Evolutionary conservation across 1,284 basidiomycete genomes (phyloP), one percentile per base, ranked within the genome.

Genomic region (Puccinia horiana): DNA sequence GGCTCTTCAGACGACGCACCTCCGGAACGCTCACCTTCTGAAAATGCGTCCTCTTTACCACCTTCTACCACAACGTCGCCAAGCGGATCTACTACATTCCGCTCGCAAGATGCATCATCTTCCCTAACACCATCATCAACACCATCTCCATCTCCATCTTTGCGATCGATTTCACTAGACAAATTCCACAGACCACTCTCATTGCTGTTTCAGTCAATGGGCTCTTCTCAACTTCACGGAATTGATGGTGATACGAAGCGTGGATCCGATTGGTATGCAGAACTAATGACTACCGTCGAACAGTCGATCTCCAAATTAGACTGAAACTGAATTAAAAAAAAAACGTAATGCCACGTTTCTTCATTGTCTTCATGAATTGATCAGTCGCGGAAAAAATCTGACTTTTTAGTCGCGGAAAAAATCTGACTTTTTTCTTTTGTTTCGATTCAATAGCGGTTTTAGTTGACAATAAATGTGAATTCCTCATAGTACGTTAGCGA

Each of bases 231-330:
- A 8, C 29, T 65, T 12, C 35, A 65, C 32, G 35, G 35, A 12
- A 40, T 65, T 35, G 61, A 65, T 23, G 61, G 35, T 18, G 0
- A 65, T 23, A 1, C 35, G 12, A 54, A 49, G 9, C 42, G 42
- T 14, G 26, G 49, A 37, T 72, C 69, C 3, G 49, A 72, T 49
- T 72, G 69, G 69, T 72, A 32, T 29, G 23, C 69, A 0, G 69
- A 72, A 37, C 49, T 72, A 0, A 72, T 72, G 69, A 54, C 42
- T 1, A 49, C 69, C 1, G 69, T 72, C 44, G 69, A 72, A 72
- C 42, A 72, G 29, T 32, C 69, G 8, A 49, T 72, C 42, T 72
- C 69, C 26, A 72, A 49, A 49, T 18, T 72, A 47, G n/a, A 65
- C 12, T 65, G 26, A 40, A 65, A 52, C 44, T 44, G n/a, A n/a